phyloP scores from a whole-genome alignment of 257 asterid species.

The Solanum microdontum region DNA sequence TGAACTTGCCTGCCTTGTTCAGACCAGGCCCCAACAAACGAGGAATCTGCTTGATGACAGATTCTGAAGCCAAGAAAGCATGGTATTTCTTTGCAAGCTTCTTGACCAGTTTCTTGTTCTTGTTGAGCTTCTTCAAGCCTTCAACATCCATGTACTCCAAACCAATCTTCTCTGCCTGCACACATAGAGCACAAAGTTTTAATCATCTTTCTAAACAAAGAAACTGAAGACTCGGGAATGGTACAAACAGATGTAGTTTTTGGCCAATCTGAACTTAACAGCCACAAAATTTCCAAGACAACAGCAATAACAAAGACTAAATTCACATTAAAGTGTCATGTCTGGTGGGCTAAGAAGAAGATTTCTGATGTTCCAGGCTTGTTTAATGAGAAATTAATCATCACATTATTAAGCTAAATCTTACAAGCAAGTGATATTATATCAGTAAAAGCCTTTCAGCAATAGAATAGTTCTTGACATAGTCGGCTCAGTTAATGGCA shows the following conservation, averaged over 20 bases:
- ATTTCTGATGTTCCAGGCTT: not conserved
- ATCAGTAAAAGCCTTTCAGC: not conserved
- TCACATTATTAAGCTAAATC: not conserved
- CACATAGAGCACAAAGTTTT: not conserved
- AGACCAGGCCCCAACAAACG: slow-evolving; percentile 12
- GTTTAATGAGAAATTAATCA: not conserved
- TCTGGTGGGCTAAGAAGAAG: not conserved
- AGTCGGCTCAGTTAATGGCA: not conserved
- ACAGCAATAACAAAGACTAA: not conserved
- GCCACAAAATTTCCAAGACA: not conserved
- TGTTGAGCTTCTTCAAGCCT: slow-evolving; percentile 47
- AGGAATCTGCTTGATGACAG: slow-evolving; percentile 1
- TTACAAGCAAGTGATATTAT: not conserved
- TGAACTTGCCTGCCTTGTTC: slow-evolving; percentile 3
- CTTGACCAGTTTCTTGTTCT: slow-evolving; percentile 49
- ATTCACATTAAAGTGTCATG: not conserved
- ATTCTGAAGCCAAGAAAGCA: slow-evolving; percentile 2
- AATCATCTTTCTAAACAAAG: not conserved
- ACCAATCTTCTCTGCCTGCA: slow-evolving; percentile 45
- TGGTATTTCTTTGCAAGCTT: slow-evolving; percentile 41
- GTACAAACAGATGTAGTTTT: not conserved
- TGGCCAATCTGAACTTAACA: not conserved
- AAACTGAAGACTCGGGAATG: not conserved
- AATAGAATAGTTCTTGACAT: not conserved
- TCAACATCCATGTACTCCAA: slow-evolving; percentile 59